phyloP scores from a whole-genome alignment of 768 basidiomycete genomes.

The Leccinum arenicola region DNA sequence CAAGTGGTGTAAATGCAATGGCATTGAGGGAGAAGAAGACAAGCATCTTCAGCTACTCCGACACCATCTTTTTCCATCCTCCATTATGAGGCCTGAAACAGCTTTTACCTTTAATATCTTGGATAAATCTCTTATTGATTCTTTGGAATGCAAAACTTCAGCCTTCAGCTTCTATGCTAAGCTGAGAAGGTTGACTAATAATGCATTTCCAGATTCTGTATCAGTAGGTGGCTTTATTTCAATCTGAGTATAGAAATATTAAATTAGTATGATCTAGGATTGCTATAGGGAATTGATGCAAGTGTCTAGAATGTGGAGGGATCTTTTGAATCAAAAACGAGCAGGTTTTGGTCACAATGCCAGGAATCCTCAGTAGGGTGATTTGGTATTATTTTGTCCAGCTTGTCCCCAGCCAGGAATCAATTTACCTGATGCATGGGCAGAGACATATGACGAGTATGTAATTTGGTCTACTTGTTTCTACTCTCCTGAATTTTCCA shows the following conservation, averaged over 20 bases:
- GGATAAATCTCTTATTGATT: conserved; percentile 18
- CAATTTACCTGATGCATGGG: background rate
- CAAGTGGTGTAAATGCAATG: background rate
- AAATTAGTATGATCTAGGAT: background rate
- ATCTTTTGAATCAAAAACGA: background rate
- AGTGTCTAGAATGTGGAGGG: background rate
- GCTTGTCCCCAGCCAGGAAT: background rate
- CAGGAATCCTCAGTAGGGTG: background rate
- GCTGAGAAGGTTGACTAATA: background rate
- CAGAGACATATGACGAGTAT: background rate
- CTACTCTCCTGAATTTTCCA: background rate
- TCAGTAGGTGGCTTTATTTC: background rate
- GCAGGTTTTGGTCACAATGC: background rate
- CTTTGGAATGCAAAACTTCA: conserved; percentile 14
- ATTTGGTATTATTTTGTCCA: background rate
- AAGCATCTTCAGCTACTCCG: background rate
- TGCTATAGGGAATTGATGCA: background rate
- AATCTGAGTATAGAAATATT: background rate
- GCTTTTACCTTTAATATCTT: conserved; percentile 24
- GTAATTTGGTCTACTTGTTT: background rate
- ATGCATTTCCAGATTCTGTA: background rate
- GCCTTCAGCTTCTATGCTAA: background rate
- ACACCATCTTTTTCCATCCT: conserved; percentile 1
- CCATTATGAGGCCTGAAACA: conserved; percentile 5
- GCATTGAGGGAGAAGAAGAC: background rate